phyloP scores from a whole-genome alignment of 2,329 filamentous ascomycete species.

The Talaromyces sp. region DNA sequence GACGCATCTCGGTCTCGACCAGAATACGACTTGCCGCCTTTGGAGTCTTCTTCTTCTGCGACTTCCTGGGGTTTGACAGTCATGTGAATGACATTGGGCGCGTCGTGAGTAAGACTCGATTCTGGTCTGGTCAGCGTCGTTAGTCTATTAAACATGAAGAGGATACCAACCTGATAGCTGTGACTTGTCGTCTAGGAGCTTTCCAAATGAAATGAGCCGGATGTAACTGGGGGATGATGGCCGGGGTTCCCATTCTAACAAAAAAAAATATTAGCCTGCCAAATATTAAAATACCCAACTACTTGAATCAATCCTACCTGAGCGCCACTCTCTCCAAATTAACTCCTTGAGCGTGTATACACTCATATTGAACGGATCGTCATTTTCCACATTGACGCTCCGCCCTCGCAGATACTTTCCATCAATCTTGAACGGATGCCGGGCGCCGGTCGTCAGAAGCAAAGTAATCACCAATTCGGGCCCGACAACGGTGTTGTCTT shows the following conservation, averaged over 20 bases:
- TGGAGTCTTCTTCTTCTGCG: conserved; percentile 72
- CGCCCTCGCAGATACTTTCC: conserved; percentile 77
- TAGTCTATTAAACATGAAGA: background rate
- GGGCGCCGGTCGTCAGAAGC: conserved; percentile 71
- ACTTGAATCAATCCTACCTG: conserved; percentile 42
- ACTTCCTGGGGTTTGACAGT: conserved; percentile 80
- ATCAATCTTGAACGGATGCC: conserved; percentile 87
- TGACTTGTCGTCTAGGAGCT: conserved; percentile 82
- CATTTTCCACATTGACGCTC: conserved; percentile 68
- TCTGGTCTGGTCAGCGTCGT: conserved; percentile 45
- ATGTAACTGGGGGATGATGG: conserved; percentile 85
- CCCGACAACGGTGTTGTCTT: conserved; percentile 33
- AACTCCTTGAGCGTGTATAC: conserved; percentile 92
- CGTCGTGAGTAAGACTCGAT: conserved; percentile 68
- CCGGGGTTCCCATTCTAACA: conserved; percentile 72
- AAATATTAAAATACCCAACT: background rate
- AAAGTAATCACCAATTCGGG: conserved; percentile 60
- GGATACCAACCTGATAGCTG: conserved; percentile 66
- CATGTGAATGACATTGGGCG: conserved; percentile 89
- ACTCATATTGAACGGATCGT: conserved; percentile 82
- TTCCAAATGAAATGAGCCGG: conserved; percentile 84
- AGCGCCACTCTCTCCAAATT: conserved; percentile 87
- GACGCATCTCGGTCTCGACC: conserved; percentile 48
- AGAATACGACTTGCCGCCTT: conserved; percentile 53
- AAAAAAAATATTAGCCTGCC: no score